phyloP scores from a whole-genome alignment of 192 early-diverging fungal species.

The Rhizophlyctis rosea region DNA sequence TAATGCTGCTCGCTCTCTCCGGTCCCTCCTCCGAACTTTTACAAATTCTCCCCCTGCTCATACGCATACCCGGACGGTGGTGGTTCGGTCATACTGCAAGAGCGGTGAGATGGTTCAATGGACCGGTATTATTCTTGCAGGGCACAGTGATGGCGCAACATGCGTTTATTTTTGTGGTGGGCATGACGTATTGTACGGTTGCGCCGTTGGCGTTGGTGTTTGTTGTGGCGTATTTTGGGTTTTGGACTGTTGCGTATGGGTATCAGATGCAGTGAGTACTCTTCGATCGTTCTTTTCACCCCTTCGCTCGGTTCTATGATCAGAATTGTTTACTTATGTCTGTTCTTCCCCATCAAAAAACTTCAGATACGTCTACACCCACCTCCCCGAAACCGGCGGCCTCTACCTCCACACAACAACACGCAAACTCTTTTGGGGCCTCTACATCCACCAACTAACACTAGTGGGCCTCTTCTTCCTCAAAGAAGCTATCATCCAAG shows the following conservation, averaged over 20 bases:
- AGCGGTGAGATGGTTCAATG: conserved; percentile 49
- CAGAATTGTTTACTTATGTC: too few species aligned
- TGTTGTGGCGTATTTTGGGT: conserved; percentile 66
- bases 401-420: conserved; percentile 31
- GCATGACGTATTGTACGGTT: conserved; percentile 72
- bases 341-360: too few species aligned
- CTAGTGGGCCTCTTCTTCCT: conserved; percentile 72
- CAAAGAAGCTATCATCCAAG: conserved; percentile 43
- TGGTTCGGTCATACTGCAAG: conserved; percentile 73
- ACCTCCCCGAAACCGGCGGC: conserved; percentile 33
- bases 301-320: too few species aligned
- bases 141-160: conserved; percentile 32
- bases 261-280: conserved; percentile 83
- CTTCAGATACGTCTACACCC: conserved; percentile 56
- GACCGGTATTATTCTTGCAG: conserved; percentile 34
- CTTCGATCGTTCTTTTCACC: background rate
- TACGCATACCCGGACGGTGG: conserved; percentile 51
- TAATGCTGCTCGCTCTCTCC: conserved; percentile 69
- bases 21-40: conserved; percentile 64
- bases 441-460: conserved; percentile 61
- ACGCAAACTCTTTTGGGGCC: conserved; percentile 35
- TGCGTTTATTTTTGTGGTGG: conserved; percentile 45
- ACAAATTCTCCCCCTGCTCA: conserved; percentile 63
- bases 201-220: conserved; percentile 79
- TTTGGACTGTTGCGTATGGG: conserved; percentile 71